These are phyloP conservation scores for Pseudodiploospora longispora DNA, from an alignment of 2,329 filamentous ascomycete genomes.

Conservation along the genomic window DNA sequence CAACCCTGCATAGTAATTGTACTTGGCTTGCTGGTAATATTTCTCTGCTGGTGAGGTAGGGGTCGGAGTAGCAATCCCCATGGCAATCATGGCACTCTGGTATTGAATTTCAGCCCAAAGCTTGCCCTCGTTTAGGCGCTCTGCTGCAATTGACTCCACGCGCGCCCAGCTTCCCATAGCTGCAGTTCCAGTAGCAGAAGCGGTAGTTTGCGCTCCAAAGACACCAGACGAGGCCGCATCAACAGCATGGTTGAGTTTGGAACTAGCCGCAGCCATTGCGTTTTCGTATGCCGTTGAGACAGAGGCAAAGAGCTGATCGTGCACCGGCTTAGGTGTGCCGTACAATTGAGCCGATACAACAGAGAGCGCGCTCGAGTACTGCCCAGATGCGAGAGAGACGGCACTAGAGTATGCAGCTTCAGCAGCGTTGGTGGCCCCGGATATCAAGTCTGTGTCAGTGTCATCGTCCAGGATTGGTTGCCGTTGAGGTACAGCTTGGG, in stretches of 20 bases:
- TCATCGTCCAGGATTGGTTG: constrained; percentile 39
- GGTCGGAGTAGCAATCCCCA: constrained; percentile 49
- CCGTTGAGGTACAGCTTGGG: constrained; percentile 40
- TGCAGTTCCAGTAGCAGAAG: constrained; percentile 27
- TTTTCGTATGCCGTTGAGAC: constrained; percentile 61
- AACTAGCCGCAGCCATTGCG: constrained; percentile 54
- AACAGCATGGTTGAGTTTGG: constrained; percentile 48
- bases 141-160: constrained; percentile 58
- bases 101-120: constrained; percentile 64
- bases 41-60: constrained; percentile 43
- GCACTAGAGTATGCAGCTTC: constrained; percentile 57
- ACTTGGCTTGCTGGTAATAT: constrained; percentile 53
- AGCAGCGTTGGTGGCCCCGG: constrained; percentile 35
- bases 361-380: constrained; percentile 61
- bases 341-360: constrained; percentile 59
- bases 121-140: constrained; percentile 62
- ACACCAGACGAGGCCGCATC: constrained; percentile 41
- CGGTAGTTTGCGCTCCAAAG: constrained; percentile 39
- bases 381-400: constrained; percentile 55
- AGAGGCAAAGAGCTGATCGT: constrained; percentile 61
- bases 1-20: constrained; percentile 68
- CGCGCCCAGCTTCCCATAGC: constrained; percentile 35
- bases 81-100: constrained; percentile 56
- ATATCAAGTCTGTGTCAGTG: constrained; percentile 26
- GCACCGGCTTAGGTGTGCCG: constrained; percentile 60